Evolutionary conservation across 805 yeast species (phyloP), one percentile per base, ranked within the genome.

Genomic region (Kodamaea kaohsiungensis): DNA sequence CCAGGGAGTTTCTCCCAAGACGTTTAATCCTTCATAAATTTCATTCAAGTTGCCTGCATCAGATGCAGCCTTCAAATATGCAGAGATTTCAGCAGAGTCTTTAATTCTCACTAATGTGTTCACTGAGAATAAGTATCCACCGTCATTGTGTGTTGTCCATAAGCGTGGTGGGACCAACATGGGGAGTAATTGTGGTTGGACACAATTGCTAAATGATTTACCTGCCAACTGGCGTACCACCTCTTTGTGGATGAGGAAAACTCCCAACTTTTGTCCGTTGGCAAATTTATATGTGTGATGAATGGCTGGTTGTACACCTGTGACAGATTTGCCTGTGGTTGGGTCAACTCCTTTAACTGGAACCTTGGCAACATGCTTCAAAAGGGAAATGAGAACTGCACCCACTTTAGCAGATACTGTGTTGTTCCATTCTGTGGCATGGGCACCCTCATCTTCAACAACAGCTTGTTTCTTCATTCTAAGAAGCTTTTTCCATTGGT

Each of bases 121-220:
- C 57, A 81, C 84, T 12, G 88, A 77, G 64, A 84, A 86, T 55
- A 82, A 76, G 64, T 90, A 92, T 0, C 98, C 99, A 60, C 99
- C 99, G 53, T 82, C 81, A 63, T 86, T 85, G 81, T 86, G 86
- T 9, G 84, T 73, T 0, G 84, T 80, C 99, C 99, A 95, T 4
- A 91, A 90, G 53, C 85, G 76, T n/a, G 99, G 99, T 57, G 84
- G 83, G 7, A 89, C 87, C 48, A 95, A 76, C 99, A 95, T 95
- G 7, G 99, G 99, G 51, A 95, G 76, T 57, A 82, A 78, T 68
- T 93, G 98, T 0, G 98, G 97, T 62, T 85, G 89, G 3, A 88
- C 83, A 0, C 88, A 78, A 49, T 87, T 86, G 19, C 79, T 77
- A 6, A 85, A 72, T 35, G 83, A 76, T 51, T 86, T 91, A 2